Conservation (phyloP, 1,139 yeast genomes). For the Kurtzmaniella quercitrusa region DNA sequence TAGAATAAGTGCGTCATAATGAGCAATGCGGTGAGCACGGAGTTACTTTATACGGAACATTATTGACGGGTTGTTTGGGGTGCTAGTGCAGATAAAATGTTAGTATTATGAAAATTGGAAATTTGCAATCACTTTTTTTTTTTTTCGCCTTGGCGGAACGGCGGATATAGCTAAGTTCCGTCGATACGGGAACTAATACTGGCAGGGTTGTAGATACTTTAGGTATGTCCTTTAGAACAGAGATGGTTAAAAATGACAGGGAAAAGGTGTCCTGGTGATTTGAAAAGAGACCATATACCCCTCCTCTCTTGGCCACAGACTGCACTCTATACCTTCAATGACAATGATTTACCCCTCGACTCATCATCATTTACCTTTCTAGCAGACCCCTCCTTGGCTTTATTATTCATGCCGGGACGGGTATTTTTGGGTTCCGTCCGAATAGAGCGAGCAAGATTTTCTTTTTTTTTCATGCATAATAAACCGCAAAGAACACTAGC, state of each 20-base stretch:
- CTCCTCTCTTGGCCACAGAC: too few species aligned
- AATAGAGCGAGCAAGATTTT: background rate
- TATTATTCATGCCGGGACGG: background rate
- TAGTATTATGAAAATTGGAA: background rate
- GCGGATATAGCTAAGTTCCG: background rate
- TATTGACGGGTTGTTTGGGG: background rate
- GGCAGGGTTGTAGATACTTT: too few species aligned
- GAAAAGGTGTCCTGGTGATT: too few species aligned
- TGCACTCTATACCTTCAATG: too few species aligned
- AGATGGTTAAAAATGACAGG: too few species aligned
- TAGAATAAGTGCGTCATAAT: background rate
- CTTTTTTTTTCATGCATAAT: background rate
- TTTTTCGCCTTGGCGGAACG: background rate
- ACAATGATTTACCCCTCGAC: too few species aligned
- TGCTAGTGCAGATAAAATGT: background rate
- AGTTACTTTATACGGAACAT: background rate
- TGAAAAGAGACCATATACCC: too few species aligned
- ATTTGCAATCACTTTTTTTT: too few species aligned
- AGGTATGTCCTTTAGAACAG: background rate
- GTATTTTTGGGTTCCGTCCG: background rate
- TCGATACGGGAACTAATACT: too few species aligned
- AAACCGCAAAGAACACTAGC: background rate
- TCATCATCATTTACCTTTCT: background rate
- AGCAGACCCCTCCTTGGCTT: background rate
- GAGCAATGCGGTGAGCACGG: background rate